Base-by-base conservation (phyloP, 2,329 filamentous ascomycete species). In the Sordariomycetes sp. region DNA sequence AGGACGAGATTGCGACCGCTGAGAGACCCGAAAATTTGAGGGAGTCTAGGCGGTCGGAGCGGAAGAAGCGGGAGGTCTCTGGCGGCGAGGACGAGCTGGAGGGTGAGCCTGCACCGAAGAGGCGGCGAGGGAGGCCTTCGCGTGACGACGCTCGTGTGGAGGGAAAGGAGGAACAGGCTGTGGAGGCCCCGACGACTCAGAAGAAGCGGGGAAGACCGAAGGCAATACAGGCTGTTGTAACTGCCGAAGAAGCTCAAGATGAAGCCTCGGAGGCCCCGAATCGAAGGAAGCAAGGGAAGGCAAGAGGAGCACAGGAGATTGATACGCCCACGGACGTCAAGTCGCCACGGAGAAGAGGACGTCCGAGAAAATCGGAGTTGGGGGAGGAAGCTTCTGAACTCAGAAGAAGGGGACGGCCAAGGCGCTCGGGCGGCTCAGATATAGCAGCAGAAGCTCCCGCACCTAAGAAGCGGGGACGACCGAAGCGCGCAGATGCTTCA, bases 51-150 rank as follows among this genome's bases (percentile, higher is more conserved):
- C 17, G 17, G 8, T 7, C 53, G 53, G 42, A 48, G 12, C 20
- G 35, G 35, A 55, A 22, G 53, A 42, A 22, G 13, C 35, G 45
- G 8, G 52, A 54, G 22, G 22, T 42, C 10, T 35, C 36, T 20
- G 53, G 50, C 25, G 32, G 51, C 15, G 35, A 34, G 15, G 42
- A 25, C 22, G 52, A 52, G 32, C 35, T 52, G n/a, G 59, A 57
- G 5, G 55, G 12, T 3, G 50, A 28, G 45, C 59, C 42, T 39
- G 24, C 53, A 17, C 36, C 53, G n/a, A 54, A 54, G 57, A 61
- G 56, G 61, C 60, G 63, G 57, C 65, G 62, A 45, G 62, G 61
- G n/a, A 63, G 63, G 6, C 64, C 66, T 25, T 68, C 70, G 15
- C 55, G 66, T 3, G 61, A 60, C 15, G 57, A 60, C 13, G 59